These are phyloP conservation scores for Morella rubra DNA, from an alignment of 306 rosid genomes.

Conservation along the genomic window DNA sequence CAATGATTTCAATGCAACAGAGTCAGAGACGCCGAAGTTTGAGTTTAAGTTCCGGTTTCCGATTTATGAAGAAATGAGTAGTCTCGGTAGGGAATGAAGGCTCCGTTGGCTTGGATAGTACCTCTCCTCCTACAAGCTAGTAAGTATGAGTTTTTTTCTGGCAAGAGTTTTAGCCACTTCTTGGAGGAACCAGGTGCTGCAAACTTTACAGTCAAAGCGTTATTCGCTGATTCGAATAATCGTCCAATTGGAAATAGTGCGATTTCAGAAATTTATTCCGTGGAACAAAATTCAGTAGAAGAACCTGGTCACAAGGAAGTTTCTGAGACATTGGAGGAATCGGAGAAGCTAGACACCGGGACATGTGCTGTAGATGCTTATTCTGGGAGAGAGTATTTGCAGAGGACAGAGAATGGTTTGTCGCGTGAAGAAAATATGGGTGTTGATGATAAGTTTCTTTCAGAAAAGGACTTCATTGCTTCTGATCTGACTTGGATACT, in stretches of 20 bases:
- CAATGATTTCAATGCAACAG: constrained; percentile 28
- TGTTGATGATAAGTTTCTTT: constrained; percentile 24
- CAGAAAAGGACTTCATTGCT: constrained; percentile 42
- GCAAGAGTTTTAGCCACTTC: constrained; percentile 42
- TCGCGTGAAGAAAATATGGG: constrained; percentile 3
- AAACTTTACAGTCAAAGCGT: constrained; percentile 45
- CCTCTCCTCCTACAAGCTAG: constrained; percentile 23
- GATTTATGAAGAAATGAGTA: constrained; percentile 49
- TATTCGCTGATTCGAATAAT: constrained; percentile 26
- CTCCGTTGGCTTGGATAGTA: constrained; percentile 26
- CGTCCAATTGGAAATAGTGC: constrained; percentile 10
- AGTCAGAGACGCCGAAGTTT: constrained; percentile 37
- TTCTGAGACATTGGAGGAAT: constrained; percentile 21
- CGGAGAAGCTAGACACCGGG: constrained; percentile 23
- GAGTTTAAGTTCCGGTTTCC: constrained; percentile 76
- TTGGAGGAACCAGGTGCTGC: constrained; percentile 50
- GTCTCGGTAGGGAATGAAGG: constrained; percentile 24
- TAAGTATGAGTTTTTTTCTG: constrained; percentile 49
- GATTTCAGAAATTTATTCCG: constrained; percentile 2
- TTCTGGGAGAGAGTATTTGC: constrained; percentile 20
- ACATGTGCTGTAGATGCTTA: constrained; percentile 12
- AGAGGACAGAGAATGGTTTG: constrained; percentile 8
- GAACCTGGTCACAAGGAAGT: constrained; percentile 26
- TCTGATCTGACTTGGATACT: constrained; percentile 47
- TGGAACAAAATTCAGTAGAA: constrained; percentile 18